Percentiles rank a stretch among this genome's conserved stretches.
These are phyloP conservation scores for Babesia bovis DNA, from an alignment of 169 alveolate genomes.

Conservation along the genomic window DNA sequence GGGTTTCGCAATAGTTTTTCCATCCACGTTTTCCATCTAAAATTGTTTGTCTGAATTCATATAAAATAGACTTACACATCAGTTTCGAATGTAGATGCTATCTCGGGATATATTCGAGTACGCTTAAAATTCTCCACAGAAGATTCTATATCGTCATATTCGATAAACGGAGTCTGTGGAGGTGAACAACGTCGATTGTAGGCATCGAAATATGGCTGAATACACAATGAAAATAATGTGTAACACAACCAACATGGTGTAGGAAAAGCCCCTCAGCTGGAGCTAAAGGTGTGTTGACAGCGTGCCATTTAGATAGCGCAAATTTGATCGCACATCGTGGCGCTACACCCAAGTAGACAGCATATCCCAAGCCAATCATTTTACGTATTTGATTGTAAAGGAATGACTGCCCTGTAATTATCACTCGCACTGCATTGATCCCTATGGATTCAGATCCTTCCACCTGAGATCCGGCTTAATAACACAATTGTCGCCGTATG, in stretches of 20 bases:
- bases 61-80: conserved; percentile 51
- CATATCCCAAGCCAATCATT: conserved; percentile 78
- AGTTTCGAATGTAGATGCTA: conserved; percentile 12
- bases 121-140: conserved; percentile 50
- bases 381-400: conserved; percentile 82
- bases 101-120: conserved; percentile 39
- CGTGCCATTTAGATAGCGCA: conserved; percentile 49
- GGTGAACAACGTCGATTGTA: conserved; percentile 59
- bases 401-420: conserved; percentile 81
- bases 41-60: neutral
- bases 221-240: neutral
- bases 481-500: neutral
- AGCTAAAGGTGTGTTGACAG: conserved; percentile 60
- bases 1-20: conserved; percentile 33
- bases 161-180: conserved; percentile 56
- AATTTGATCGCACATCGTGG: conserved; percentile 71
- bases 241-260: conserved; percentile 47
- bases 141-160: conserved; percentile 45
- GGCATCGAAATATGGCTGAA: conserved; percentile 61
- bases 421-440: conserved; percentile 60
- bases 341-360: conserved; percentile 77
- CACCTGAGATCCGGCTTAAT: neutral
- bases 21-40: conserved; percentile 65
- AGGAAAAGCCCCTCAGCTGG: conserved; percentile 78
- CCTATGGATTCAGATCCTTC: neutral